These are phyloP conservation scores for Plantago major DNA, from an alignment of 257 asterid species.

Conservation along the genomic window DNA sequence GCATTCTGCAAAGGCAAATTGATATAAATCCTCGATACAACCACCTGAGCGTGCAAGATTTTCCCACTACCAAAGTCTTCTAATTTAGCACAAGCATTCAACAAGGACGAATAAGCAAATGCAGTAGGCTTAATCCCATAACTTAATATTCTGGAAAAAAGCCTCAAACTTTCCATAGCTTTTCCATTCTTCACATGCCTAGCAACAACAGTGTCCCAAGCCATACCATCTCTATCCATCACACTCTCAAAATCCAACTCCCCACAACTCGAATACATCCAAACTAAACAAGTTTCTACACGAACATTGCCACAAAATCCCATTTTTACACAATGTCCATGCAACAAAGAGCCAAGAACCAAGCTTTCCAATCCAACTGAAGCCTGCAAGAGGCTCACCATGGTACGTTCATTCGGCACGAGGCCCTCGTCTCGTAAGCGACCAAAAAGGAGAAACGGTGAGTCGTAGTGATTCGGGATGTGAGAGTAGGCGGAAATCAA, in stretches of 20 bases:
- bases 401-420: slow-evolving; percentile 55
- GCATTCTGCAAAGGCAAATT: slow-evolving; percentile 79
- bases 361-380: slow-evolving; percentile 40
- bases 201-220: slow-evolving; percentile 66
- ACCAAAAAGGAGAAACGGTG: slow-evolving; percentile 34
- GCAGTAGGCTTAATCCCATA: slow-evolving; percentile 39
- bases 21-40: slow-evolving; percentile 34
- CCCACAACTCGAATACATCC: slow-evolving; percentile 62
- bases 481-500: slow-evolving; percentile 68
- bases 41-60: slow-evolving; percentile 50
- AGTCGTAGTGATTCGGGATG: slow-evolving; percentile 25
- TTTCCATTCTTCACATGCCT: slow-evolving; percentile 53
- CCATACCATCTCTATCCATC: slow-evolving; percentile 45
- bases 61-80: slow-evolving; percentile 43
- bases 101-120: slow-evolving; percentile 61
- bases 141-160: slow-evolving; percentile 39
- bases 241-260: slow-evolving; percentile 37
- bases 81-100: slow-evolving; percentile 67
- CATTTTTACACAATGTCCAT: slow-evolving; percentile 43
- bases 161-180: slow-evolving; percentile 36
- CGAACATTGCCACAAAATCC: slow-evolving; percentile 44
- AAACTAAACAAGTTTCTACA: slow-evolving; percentile 64
- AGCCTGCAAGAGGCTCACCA: slow-evolving; percentile 66
- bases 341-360: slow-evolving; percentile 43
- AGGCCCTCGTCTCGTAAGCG: slow-evolving; percentile 38